phyloP scores from a whole-genome alignment of 2,329 filamentous ascomycete genomes.

The Emergomyces pasteurianus region DNA sequence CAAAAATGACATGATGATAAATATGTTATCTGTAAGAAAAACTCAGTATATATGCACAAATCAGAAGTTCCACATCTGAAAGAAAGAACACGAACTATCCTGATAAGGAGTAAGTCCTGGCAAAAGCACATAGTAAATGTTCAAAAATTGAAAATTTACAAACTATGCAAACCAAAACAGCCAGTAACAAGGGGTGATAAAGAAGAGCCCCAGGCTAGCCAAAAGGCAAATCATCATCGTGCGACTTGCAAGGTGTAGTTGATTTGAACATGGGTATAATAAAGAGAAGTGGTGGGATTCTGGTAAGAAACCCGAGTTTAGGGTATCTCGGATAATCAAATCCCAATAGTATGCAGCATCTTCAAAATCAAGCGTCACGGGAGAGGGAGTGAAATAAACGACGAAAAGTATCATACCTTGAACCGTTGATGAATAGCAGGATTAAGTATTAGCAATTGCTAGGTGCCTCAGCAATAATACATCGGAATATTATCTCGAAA shows the following conservation, averaged over 20 bases:
- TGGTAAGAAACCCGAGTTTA: background rate
- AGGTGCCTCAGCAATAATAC: background rate
- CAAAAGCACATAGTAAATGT: background rate
- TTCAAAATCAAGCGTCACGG: background rate
- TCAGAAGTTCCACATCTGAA: background rate
- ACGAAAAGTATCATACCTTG: background rate
- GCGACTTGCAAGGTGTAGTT: background rate
- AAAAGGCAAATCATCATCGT: background rate
- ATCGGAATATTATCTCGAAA: background rate
- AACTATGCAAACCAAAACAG: background rate
- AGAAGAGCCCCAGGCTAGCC: background rate
- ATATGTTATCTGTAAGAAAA: background rate
- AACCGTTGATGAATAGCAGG: background rate
- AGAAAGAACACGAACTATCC: background rate
- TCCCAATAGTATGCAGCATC: background rate
- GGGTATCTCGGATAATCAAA: background rate
- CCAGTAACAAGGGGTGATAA: background rate
- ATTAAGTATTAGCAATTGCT: background rate
- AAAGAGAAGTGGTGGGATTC: background rate
- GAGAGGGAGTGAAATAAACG: background rate
- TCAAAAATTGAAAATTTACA: background rate
- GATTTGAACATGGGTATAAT: background rate
- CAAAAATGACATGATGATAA: constrained; percentile 21
- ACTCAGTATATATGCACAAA: background rate
- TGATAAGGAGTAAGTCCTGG: background rate